These are phyloP conservation scores for Casuarina equisetifolia DNA, from an alignment of 306 rosid species.

Conservation along the genomic window DNA sequence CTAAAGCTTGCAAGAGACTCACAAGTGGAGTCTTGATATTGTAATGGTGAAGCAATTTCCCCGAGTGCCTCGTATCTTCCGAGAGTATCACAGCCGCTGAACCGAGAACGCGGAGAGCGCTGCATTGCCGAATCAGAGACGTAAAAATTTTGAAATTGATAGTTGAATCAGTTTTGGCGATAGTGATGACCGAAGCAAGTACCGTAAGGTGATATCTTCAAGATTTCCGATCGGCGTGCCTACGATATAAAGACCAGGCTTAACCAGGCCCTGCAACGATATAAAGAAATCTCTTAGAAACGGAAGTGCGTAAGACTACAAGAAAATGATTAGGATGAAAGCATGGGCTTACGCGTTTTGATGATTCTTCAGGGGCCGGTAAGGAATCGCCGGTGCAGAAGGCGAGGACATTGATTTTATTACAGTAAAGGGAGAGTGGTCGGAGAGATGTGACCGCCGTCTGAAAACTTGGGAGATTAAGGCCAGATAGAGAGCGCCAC, in stretches of 20 bases:
- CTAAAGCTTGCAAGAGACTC: conserved; percentile 19
- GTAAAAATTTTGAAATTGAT: neutral
- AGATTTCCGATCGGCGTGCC: conserved; percentile 92
- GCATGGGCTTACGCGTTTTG: conserved; percentile 45
- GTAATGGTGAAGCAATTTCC: conserved; percentile 81
- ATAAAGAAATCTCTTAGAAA: conserved; percentile 18
- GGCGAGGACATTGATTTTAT: conserved; percentile 20
- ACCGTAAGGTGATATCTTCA: conserved; percentile 79
- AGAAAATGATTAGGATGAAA: neutral
- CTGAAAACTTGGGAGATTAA: conserved; percentile 6
- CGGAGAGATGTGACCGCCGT: conserved; percentile 23
- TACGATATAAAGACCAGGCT: conserved; percentile 82
- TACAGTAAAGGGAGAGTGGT: conserved; percentile 25
- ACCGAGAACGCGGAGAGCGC: conserved; percentile 78
- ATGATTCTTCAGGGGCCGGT: conserved; percentile 36
- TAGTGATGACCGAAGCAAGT: neutral
- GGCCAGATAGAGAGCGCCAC: conserved; percentile 21
- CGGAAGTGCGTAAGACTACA: neutral
- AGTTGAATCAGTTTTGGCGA: neutral
- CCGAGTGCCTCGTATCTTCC: conserved; percentile 93
- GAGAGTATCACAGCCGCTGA: conserved; percentile 84
- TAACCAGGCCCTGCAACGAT: conserved; percentile 44
- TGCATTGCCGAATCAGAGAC: conserved; percentile 25
- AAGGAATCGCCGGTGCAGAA: conserved; percentile 30
- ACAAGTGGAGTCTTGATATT: conserved; percentile 86